phyloP scores from a whole-genome alignment of 306 rosid species.

The Arachis hypogaea region DNA sequence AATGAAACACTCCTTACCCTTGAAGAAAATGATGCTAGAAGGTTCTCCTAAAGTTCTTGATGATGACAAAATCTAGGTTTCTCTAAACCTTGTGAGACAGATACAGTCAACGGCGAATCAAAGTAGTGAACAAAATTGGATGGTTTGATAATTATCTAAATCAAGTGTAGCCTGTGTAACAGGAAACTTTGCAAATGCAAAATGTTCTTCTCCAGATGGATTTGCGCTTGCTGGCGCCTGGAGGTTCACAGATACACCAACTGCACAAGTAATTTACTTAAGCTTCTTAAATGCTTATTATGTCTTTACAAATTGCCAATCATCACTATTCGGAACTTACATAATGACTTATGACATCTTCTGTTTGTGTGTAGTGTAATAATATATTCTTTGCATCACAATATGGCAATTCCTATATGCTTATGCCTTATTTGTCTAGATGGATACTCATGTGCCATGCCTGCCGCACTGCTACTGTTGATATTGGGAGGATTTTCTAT shows the following conservation, averaged over 20 bases:
- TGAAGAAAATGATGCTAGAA: slow-evolving; percentile 55
- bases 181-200: no score
- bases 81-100: slow-evolving; percentile 44
- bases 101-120: slow-evolving; percentile 39
- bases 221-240: no score
- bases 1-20: slow-evolving; percentile 48
- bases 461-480: no score
- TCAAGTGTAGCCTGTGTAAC: slow-evolving; percentile 68
- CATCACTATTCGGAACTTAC: neutral
- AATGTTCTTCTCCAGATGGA: no score
- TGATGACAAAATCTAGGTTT: slow-evolving; percentile 37
- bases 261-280: no score
- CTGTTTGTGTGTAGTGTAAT: neutral
- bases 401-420: neutral
- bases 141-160: slow-evolving; percentile 82
- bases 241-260: no score
- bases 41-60: slow-evolving; percentile 48
- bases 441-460: slow-evolving; percentile 78
- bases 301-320: neutral
- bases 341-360: slow-evolving; percentile 3
- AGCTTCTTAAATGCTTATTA: slow-evolving; percentile 8
- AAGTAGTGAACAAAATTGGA: slow-evolving; percentile 89
- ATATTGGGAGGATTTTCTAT: no score
- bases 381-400: neutral
- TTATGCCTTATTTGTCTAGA: slow-evolving; percentile 48